Percentiles rank a stretch among this genome's conserved stretches.
Evolutionary conservation across 2,329 filamentous ascomycete genomes (phyloP).

Genomic region (Teratosphaeria gauchensis): DNA sequence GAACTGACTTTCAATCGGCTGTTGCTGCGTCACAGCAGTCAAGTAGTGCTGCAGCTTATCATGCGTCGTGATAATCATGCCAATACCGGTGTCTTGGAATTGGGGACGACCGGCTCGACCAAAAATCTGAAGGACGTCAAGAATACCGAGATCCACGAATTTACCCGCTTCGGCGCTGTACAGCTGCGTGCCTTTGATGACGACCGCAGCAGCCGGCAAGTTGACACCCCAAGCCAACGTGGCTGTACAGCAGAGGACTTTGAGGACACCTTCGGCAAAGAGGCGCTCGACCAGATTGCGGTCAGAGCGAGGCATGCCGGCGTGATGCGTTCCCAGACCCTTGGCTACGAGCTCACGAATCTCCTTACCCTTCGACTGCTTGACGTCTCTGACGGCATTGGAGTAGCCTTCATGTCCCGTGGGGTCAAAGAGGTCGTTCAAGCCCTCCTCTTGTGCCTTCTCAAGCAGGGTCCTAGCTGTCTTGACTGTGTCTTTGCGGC

Average conservation of each 20-base stretch:
- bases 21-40: constrained; percentile 84
- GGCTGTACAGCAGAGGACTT: constrained; percentile 95
- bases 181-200: constrained; percentile 96
- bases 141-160: constrained; percentile 89
- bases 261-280: constrained; percentile 85
- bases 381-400: constrained; percentile 72
- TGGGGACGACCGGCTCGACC: constrained; percentile 95
- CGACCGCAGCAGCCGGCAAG: constrained; percentile 85
- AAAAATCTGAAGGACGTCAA: constrained; percentile 96
- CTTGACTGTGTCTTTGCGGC: constrained; percentile 81
- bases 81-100: constrained; percentile 94
- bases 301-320: constrained; percentile 90
- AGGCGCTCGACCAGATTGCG: constrained; percentile 91
- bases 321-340: constrained; percentile 90
- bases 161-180: constrained; percentile 96
- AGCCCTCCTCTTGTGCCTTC: constrained; percentile 72
- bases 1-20: constrained; percentile 95
- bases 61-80: constrained; percentile 95
- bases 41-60: constrained; percentile 89
- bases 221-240: constrained; percentile 99
- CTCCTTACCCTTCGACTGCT: constrained; percentile 73
- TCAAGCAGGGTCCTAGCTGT: constrained; percentile 80
- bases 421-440: constrained; percentile 75
- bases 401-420: constrained; percentile 69
- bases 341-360: constrained; percentile 82